Base-by-base conservation (phyloP, 78 protist genomes). In the Dictyostelium citrinum region DNA sequence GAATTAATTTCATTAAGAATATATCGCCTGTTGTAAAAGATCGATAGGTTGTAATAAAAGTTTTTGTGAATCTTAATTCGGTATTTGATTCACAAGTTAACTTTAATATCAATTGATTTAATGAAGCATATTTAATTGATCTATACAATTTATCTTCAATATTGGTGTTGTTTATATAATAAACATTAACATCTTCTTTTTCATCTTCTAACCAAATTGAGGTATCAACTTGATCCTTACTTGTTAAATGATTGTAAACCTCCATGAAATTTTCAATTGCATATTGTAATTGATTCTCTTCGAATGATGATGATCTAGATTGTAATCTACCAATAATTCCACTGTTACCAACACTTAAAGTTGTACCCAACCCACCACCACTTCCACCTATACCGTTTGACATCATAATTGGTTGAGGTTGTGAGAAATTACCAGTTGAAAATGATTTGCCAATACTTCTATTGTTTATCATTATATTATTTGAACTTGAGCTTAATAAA, bases 21-120 rank as follows among this genome's bases (percentile, higher is more conserved):
- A 60, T 16, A 11, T 84, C 83, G 4, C 75, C 49, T 1, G 39
- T 75, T 29, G 91, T 84, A 41, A 84, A 84, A n/a, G 91, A 84
- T 84, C 83, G 5, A 75, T 71, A 84, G 0, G 91, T 84, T 33
- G 82, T 74, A 5, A 84, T 75, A 75, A 84, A 84, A 20, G 91
- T 75, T 58, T 84, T 84, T 8, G 83, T 17, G 11, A 84, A 84
- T 55, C 77, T 84, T 29, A 84, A 31, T 74, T 84, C 91, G 11
- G 79, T 29, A 84, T 74, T 49, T 9, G 64, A 58, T 84, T 84
- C 91, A 84, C 64, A 49, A 0, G 91, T 84, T 27, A 84, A 55
- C 64, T 75, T 84, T 29, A 84, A 35, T 7, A 84, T 41, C 6
- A 84, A 41, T 84, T 84, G 91, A 22, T 84, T 84, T 0, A 84